Evolutionary conservation across 441 rosid genomes (phyloP), one percentile per base, ranked within the genome.

Genomic region (Macaranga tanarius): DNA sequence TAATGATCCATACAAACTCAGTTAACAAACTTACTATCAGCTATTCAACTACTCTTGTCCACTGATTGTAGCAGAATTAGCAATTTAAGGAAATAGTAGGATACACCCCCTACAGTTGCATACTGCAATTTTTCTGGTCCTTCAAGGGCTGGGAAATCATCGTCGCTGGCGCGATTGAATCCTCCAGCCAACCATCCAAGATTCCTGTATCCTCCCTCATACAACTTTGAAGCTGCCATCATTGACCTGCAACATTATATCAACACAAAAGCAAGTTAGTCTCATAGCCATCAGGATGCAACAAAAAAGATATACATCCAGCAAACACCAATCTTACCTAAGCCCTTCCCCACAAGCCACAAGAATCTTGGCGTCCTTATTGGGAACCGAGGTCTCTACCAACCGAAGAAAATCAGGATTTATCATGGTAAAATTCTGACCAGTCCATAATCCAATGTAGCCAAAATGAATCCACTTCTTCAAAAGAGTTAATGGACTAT

Each of bases 381-480:
- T 89, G 16, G 96, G 97, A 71, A 87, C 82, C 61, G 65, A 69
- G 26, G 82, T 76, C 59, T 86, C 82, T 12, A 92, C 93, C 69
- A 79, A 87, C 76, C 42, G 70, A 61, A 81, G 47, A 75, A 92
- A 92, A 54, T 88, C 79, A 54, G 86, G 85, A 83, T 92, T 92
- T 45, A 88, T 52, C 75, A 79, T 87, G 3, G 98, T 90, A 73
- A 91, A 90, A 73, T 80, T 80, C 79, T 92, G 99, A 51, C 99
- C 99, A 40, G 97, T 95, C 99, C 98, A 92, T 47, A 89, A 77
- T 45, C 97, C 97, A 73, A 92, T 81, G 81, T 91, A 95, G 6
- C 98, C 98, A 57, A 95, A 86, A 80, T 91, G 98, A 58, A 95
- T 90, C 98, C 98, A 95, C 73, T 92, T 91, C 86, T 92, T 95